Evolutionary conservation across 495 filamentous ascomycete species (phyloP).

Genomic region (Tuber melanosporum): DNA sequence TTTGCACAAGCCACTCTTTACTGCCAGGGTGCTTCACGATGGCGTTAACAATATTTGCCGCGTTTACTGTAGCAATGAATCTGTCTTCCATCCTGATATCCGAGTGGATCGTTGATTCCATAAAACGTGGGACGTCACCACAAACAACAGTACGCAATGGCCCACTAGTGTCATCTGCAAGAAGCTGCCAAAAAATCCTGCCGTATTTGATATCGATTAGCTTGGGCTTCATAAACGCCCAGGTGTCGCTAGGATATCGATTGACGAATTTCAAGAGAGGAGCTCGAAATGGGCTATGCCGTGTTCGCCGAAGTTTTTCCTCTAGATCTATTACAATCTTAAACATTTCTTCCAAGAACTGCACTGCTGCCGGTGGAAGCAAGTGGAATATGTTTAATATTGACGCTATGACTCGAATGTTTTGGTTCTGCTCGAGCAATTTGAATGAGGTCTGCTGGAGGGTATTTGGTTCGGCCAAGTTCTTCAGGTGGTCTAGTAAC

Average conservation of each 20-base stretch:
- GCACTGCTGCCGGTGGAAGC: conserved; percentile 75
- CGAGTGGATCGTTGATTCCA: conserved; percentile 56
- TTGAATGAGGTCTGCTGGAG: conserved; percentile 90
- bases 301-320: conserved; percentile 74
- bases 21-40: conserved; percentile 57
- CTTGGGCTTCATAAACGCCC: conserved; percentile 66
- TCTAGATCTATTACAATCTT: conserved; percentile 86
- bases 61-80: conserved; percentile 73
- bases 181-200: conserved; percentile 89
- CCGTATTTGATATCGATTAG: conserved; percentile 79
- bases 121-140: conserved; percentile 63
- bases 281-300: conserved; percentile 84
- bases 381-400: conserved; percentile 97
- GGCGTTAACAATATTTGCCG: conserved; percentile 74
- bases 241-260: conserved; percentile 80
- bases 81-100: conserved; percentile 56
- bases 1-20: conserved; percentile 69
- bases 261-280: conserved; percentile 94
- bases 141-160: conserved; percentile 67
- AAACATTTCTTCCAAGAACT: conserved; percentile 83
- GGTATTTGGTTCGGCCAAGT: conserved; percentile 70
- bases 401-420: conserved; percentile 86
- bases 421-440: conserved; percentile 79
- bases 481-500: conserved; percentile 83
- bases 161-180: conserved; percentile 67